Evolutionary conservation across 495 filamentous ascomycete genomes (phyloP), one percentile per base, ranked within the genome.

Genomic region (Penicillium cinerascens): DNA sequence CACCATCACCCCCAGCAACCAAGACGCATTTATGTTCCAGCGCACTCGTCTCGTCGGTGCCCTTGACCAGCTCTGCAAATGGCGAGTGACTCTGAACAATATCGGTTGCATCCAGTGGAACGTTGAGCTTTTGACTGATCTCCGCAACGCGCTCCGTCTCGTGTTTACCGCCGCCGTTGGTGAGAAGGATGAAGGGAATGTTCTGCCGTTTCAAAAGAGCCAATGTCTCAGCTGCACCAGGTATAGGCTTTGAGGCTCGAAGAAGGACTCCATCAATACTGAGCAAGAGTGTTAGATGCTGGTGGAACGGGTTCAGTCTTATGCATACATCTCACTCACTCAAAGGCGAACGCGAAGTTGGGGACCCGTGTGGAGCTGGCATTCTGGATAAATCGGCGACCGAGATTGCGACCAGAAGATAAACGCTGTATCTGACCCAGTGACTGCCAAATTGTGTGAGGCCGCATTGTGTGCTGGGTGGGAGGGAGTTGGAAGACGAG

Each of bases 181-280:
- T 96, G 47, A 96, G 78, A 27, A 96, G 79, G 56, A 95, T 87
- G 71, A 88, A 95, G 10, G 88, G 88, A 43, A 95, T 87, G 6
- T 76, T 72, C 43, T 88, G 76, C 20, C 78, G 58, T 55, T 92
- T 81, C 21, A 97, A 83, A 54, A 82, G 82, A 11, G 65, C 58
- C n/a, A 99, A 78, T 13, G 91, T 77, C 51, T 86, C 73, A 15
- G 81, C 73, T 0, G 95, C 95, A 29, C 85, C 83, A n/a, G 91
- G 86, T 29, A 96, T 83, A 8, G 91, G 85, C 47, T 81, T 82
- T 0, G 86, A 82, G 55, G 86, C 83, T 64, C 91, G 90, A n/a
- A 96, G 78, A 16, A 99, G 86, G 22, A 99, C 95, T 53, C 95
- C 95, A 66, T 99, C 93, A 62, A 97, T 95, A 67, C 91, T 96